Evolutionary conservation across 345 rosid genomes (phyloP), one percentile per base, ranked within the genome.

Genomic region (Sonneratia caseolaris): DNA sequence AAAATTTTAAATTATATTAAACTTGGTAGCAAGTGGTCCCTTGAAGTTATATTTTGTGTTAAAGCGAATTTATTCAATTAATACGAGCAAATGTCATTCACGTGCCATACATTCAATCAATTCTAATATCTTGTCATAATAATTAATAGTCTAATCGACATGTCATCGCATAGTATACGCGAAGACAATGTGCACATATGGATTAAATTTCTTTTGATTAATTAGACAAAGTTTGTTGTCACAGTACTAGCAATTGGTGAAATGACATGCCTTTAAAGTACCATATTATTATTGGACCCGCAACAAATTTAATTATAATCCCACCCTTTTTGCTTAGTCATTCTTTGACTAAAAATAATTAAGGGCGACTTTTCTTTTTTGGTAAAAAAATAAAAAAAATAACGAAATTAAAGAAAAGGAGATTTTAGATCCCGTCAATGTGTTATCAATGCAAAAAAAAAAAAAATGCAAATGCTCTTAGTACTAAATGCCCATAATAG

Each of bases 181-280:
- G 3, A 9, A 42, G 1, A 42, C 68, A 47, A 42, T 32, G 14
- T 10, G 68, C 7, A 35, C 38, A 65, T 35, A 64, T 47, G 37
- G 5, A 66, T 37, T 53, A 37, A 27, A 27, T 27, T 27, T 42
- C 56, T 71, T 37, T 47, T 47, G 7, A 64, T 66, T 19, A 42
- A 43, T 43, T 55, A 65, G 69, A 72, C 61, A 64, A 65, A 57
- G 18, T 27, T 64, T 64, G 69, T 72, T 72, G 75, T 65, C 75
- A 72, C 75, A 72, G 64, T 72, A 37, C 70, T 9, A 5, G 32
- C 27, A 49, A 43, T 67, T 67, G 10, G 69, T 68, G 66, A 21
- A 72, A 22, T 56, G 55, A 45, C 45, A 8, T 15, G 48, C 64
- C 69, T 72, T 72, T 64, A 8, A 24, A 18, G 69, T 10, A 51